phyloP scores from a whole-genome alignment of 129 eudicot genomes.

The Tagetes patula region DNA sequence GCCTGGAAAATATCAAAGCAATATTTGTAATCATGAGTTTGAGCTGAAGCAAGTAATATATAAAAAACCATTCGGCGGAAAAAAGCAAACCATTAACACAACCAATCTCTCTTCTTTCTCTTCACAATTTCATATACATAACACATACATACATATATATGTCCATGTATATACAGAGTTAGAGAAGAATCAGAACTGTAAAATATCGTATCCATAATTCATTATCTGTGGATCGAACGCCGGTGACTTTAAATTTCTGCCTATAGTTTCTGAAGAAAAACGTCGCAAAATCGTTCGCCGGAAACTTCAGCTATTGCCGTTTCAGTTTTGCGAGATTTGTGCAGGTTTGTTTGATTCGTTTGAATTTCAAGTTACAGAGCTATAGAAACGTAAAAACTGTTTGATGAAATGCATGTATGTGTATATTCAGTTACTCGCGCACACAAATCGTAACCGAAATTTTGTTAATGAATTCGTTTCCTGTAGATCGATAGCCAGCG shows the following conservation, averaged over 20 bases:
- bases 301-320: background rate
- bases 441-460: too few relatives aligned
- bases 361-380: too few relatives aligned
- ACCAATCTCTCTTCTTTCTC: constrained; percentile 12
- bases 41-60: constrained; percentile 15
- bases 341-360: too few relatives aligned
- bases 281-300: constrained; percentile 22
- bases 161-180: background rate
- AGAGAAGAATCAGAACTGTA: constrained; percentile 11
- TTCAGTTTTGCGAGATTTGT: too few relatives aligned
- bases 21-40: constrained; percentile 33
- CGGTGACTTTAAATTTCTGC: background rate
- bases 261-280: constrained; percentile 8
- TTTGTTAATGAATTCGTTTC: too few relatives aligned
- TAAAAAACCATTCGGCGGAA: constrained; percentile 32
- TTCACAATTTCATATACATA: background rate
- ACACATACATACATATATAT: background rate
- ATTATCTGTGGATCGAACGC: constrained; percentile 24
- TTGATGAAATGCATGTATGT: too few relatives aligned
- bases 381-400: too few relatives aligned
- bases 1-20: constrained; percentile 11
- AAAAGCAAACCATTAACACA: constrained; percentile 27
- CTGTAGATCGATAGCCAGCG: background rate
- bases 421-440: too few relatives aligned
- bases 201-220: constrained; percentile 13